A percentile compares a stretch with the other conserved stretches of the same genome.
These are phyloP conservation scores for Colletotrichum theobromicola DNA, from an alignment of 2,329 filamentous ascomycete genomes.

Conservation along the genomic window DNA sequence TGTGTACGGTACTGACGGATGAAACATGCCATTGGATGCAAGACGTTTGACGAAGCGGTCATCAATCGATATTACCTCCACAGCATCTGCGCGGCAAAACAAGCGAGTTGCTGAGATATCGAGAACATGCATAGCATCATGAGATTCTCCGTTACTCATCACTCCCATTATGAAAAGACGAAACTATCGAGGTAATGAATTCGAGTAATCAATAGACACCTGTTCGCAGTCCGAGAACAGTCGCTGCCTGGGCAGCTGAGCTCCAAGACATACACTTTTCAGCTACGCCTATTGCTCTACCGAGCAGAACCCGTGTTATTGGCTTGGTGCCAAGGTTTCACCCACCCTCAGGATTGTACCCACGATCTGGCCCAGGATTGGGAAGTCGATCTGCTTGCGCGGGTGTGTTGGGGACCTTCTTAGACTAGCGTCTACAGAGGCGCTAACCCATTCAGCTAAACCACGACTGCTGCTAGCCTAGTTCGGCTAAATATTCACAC, in stretches of 20 bases:
- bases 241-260: not conserved
- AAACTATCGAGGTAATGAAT: not conserved
- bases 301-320: not conserved
- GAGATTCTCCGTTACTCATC: not conserved
- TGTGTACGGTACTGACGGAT: fast-evolving
- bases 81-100: fast-evolving
- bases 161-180: fast-evolving
- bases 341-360: not conserved
- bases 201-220: not conserved
- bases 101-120: not conserved
- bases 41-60: not conserved
- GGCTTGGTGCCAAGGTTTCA: not conserved
- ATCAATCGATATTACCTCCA: not conserved
- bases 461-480: not conserved
- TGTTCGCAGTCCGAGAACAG: not conserved
- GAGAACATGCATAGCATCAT: fast-evolving
- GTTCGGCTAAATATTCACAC: not conserved
- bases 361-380: not conserved
- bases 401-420: not conserved
- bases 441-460: not conserved
- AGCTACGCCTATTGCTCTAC: not conserved
- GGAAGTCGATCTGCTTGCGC: not conserved
- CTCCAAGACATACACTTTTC: not conserved
- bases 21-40: fast-evolving
- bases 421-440: not conserved